phyloP scores from a whole-genome alignment of 2,329 filamentous ascomycete species.

The Stemphylium vesicarium region DNA sequence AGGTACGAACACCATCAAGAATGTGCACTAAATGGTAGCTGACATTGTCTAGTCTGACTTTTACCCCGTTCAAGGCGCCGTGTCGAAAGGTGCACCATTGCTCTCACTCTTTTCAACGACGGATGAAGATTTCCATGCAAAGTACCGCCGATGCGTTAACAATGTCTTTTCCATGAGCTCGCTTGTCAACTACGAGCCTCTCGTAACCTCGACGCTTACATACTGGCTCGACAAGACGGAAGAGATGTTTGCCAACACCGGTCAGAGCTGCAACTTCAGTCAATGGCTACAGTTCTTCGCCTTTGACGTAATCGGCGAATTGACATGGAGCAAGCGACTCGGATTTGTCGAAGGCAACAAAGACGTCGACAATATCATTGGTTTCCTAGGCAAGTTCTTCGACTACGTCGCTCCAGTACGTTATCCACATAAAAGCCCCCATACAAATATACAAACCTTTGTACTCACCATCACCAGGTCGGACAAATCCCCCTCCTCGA shows the following conservation, averaged over 20 bases:
- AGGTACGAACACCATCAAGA: constrained; percentile 58
- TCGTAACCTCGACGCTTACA: constrained; percentile 76
- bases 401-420: constrained; percentile 73
- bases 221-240: constrained; percentile 67
- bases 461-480: too few relatives aligned
- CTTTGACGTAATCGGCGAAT: constrained; percentile 80
- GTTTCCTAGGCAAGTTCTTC: constrained; percentile 68
- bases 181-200: constrained; percentile 78
- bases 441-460: too few relatives aligned
- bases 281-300: constrained; percentile 81
- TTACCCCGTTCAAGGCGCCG: constrained; percentile 78
- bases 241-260: constrained; percentile 50
- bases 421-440: background rate
- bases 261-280: constrained; percentile 66
- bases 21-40: background rate
- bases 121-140: constrained; percentile 76
- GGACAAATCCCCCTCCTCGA: constrained; percentile 50
- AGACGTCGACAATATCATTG: constrained; percentile 77
- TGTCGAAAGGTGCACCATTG: constrained; percentile 70
- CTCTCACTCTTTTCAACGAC: constrained; percentile 78
- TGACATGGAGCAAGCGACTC: constrained; percentile 76
- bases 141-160: constrained; percentile 77
- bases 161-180: constrained; percentile 79
- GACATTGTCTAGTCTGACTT: constrained; percentile 70
- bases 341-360: constrained; percentile 77